Conservation (phyloP, 257 asterid species). For the Solanum clarkiae region DNA sequence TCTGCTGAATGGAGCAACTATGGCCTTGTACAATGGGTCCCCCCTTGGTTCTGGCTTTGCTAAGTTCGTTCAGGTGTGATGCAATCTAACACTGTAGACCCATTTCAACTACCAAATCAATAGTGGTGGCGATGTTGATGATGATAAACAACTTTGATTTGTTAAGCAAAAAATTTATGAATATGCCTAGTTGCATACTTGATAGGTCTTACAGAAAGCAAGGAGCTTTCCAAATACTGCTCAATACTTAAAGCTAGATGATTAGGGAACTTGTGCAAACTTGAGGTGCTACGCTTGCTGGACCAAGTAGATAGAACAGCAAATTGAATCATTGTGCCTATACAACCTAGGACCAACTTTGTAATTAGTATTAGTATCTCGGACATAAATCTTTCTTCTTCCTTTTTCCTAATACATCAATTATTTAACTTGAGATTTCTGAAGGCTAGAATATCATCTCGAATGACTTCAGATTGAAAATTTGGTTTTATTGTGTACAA, state of each 20-base stretch:
- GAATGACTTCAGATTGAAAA: neutral
- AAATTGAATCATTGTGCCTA: neutral
- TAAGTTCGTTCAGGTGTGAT: slow-evolving; percentile 76
- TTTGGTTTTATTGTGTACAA: neutral
- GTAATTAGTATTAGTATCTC: neutral
- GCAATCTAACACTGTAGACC: neutral
- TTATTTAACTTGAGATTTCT: neutral
- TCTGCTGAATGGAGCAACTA: slow-evolving; percentile 75
- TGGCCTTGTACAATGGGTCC: slow-evolving; percentile 87
- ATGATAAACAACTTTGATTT: neutral
- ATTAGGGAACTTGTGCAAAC: neutral
- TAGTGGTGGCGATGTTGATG: neutral
- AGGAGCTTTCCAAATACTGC: neutral
- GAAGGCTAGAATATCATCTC: neutral
- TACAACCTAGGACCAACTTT: neutral
- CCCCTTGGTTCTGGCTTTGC: slow-evolving; percentile 92
- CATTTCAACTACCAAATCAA: neutral
- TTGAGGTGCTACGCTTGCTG: neutral
- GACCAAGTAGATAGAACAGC: neutral
- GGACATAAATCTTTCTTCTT: neutral
- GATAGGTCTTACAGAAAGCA: neutral
- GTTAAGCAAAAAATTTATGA: neutral
- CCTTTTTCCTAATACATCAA: neutral
- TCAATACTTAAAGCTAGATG: neutral
- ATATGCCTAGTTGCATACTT: neutral